Evolutionary conservation across 768 basidiomycete species (phyloP).

Genomic region (Tylopilus felleus): DNA sequence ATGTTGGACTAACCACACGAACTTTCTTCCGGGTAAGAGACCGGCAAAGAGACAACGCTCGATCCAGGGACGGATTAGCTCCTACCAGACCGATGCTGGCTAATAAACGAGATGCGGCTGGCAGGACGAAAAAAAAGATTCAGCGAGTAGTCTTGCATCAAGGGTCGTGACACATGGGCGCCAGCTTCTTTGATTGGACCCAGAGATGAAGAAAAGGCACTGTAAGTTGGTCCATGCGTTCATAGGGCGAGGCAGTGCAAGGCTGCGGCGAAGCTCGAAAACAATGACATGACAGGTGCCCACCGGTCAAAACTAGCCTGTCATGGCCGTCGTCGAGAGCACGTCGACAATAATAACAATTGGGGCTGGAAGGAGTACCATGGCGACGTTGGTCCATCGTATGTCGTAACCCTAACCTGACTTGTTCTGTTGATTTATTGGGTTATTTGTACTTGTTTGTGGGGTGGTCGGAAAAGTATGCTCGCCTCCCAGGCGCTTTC

Average conservation of each 20-base stretch:
- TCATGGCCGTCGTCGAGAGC: not conserved
- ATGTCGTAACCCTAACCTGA: conserved; percentile 24
- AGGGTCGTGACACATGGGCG: conserved; percentile 5
- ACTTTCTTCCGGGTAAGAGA: too few species aligned
- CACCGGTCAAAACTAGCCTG: not conserved
- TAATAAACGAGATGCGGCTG: conserved; percentile 7
- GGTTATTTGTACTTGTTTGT: conserved; percentile 26
- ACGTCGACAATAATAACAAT: not conserved
- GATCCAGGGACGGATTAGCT: too few species aligned
- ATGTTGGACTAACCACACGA: too few species aligned
- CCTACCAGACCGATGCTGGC: not conserved
- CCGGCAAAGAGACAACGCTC: too few species aligned
- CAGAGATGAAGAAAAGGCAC: not conserved
- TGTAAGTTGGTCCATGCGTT: not conserved
- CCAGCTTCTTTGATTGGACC: not conserved
- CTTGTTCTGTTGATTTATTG: not conserved
- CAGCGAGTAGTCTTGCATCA: conserved; percentile 2
- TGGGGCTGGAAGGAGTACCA: not conserved
- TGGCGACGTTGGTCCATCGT: conserved; percentile 10
- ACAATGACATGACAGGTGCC: not conserved
- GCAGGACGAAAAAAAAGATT: not conserved
- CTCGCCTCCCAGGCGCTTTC: conserved; percentile 24
- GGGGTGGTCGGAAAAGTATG: conserved; percentile 23
- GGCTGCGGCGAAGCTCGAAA: not conserved
- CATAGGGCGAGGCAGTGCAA: conserved; percentile 7